Evolutionary conservation across 495 filamentous ascomycete species (phyloP).

Genomic region (Cenococcum geophilum): DNA sequence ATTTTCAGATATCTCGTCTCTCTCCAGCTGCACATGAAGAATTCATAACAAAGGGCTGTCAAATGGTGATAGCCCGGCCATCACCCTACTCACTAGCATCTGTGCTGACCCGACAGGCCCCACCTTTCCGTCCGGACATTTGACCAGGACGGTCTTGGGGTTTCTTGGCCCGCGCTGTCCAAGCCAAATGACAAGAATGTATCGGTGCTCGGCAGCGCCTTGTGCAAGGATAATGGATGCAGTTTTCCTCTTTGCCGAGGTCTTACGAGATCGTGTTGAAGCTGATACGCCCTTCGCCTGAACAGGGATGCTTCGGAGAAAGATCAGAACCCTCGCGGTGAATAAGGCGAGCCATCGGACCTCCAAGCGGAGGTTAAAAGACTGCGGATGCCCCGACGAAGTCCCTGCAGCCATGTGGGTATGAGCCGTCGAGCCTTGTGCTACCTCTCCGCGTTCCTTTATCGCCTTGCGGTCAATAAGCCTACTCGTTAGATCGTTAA

Average conservation of each 20-base stretch:
- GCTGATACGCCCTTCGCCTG: background rate
- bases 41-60: too few relatives aligned
- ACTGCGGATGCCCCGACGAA: background rate
- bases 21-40: too few relatives aligned
- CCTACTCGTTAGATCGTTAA: constrained; percentile 10
- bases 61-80: too few relatives aligned
- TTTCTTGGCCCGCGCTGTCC: too few relatives aligned
- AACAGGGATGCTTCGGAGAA: background rate
- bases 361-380: constrained; percentile 11
- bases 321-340: background rate
- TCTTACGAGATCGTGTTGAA: background rate
- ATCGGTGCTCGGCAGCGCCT: background rate
- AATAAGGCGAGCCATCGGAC: constrained; percentile 14
- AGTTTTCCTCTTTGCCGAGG: background rate
- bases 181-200: too few relatives aligned
- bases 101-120: too few relatives aligned
- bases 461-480: constrained; percentile 11
- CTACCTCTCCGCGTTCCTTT: constrained; percentile 8
- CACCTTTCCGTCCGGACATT: background rate
- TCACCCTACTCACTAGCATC: too few relatives aligned
- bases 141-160: background rate
- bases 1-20: too few relatives aligned
- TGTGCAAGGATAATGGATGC: background rate
- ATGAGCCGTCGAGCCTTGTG: constrained; percentile 10
- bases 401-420: background rate